Conservation (phyloP, 176 grass and related monocot genomes). For the Pharus latifolius region DNA sequence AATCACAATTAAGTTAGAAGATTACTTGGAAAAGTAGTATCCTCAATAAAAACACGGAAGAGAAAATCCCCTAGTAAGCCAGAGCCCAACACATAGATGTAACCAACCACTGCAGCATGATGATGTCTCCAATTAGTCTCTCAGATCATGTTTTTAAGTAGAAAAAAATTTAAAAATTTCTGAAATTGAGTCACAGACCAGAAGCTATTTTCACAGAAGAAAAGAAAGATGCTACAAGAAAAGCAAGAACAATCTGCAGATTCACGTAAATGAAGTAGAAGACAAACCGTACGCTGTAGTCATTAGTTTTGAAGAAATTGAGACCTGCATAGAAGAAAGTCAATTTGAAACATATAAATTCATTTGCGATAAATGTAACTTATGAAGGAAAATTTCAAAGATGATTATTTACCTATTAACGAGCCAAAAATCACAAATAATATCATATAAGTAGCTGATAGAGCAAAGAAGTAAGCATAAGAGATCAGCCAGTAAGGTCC, state of each 20-base stretch:
- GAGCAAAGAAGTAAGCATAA: slow-evolving; percentile 68
- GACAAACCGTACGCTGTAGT: slow-evolving; percentile 66
- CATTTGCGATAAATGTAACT: background rate
- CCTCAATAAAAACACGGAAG: slow-evolving; percentile 56
- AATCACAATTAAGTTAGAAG: slow-evolving; percentile 1
- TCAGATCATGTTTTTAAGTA: background rate
- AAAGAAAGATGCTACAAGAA: slow-evolving; percentile 65
- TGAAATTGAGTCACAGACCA: slow-evolving; percentile 20
- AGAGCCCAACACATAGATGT: slow-evolving; percentile 91
- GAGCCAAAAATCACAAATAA: slow-evolving; percentile 75
- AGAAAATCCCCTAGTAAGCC: slow-evolving; percentile 69
- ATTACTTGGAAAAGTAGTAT: slow-evolving; percentile 68
- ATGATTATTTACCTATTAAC: slow-evolving; percentile 61
- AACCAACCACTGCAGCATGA: slow-evolving; percentile 59
- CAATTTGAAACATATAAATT: slow-evolving; percentile 6
- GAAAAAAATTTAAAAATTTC: background rate
- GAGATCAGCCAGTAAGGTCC: slow-evolving; percentile 91
- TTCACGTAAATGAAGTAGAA: slow-evolving; percentile 94
- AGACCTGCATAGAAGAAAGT: slow-evolving; percentile 46
- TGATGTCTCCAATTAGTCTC: background rate
- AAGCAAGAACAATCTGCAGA: slow-evolving; percentile 72
- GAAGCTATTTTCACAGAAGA: slow-evolving; percentile 72
- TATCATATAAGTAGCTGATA: slow-evolving; percentile 66
- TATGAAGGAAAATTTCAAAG: background rate
- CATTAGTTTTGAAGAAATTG: slow-evolving; percentile 56